Base-by-base conservation (phyloP, 192 early-diverging fungal genomes). In the Piromyces finnis region DNA sequence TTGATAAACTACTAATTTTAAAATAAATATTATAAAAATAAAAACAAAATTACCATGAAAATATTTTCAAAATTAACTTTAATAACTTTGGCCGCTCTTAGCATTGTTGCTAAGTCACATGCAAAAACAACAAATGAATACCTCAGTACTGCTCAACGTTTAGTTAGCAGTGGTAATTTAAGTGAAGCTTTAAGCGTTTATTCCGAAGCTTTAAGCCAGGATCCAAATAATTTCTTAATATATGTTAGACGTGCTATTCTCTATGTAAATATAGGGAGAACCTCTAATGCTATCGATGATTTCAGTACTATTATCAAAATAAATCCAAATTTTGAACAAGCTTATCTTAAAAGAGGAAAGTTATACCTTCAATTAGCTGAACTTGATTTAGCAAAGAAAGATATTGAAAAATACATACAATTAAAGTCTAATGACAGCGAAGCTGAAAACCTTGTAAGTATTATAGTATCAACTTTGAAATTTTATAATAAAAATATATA, bases 211-310 rank as follows among this genome's bases (percentile, higher is more conserved):
- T 84, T 88, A 87, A 93, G 85, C 32, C 83, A 84, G 39, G 95
- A 99, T 80, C 93, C 94, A 15, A 84, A 87, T 77, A 93, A 95
- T 88, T 94, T 96, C 80, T 82, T 95, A 15, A 92, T 92, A n/a
- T 94, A 93, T 86, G 97, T 92, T 83, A 91, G 93, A 83, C 89
- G 96, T 77, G 97, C 96, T 0, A 91, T 93, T 18, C 92, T 93
- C 13, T 92, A 95, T 77, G 84, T 98, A 59, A 89, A 89, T 28
- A 81, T 96, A 29, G 94, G 93, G 78, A 89, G 90, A 41, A 89
- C 88, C 78, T 80, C 84, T 12, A 88, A 90, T 51, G 97, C 97
- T 7, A 80, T 95, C 2, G 85, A 88, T 22, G 97, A 99, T 85
- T 95, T 98, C 84, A 84, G 89, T 32, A 90, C 87, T 29, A 94